Base-by-base conservation (phyloP, 202 grass and related monocot species). In the Eragrostis tef region DNA sequence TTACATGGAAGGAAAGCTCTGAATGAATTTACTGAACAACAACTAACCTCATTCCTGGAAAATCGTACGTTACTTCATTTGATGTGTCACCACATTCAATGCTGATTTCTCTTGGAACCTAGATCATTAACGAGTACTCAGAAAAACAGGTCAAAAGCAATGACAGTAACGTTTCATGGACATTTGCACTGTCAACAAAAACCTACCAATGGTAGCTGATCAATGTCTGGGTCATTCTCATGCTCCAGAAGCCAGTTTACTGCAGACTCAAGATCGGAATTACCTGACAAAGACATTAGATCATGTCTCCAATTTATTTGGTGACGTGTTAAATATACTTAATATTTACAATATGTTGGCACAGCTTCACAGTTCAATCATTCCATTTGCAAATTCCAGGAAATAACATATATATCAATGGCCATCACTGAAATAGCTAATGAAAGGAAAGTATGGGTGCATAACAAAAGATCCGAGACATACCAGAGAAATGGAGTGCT, bases 401-500 rank as follows among this genome's bases (percentile, higher is more conserved):
- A 29, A 64, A 83, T 39, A 63, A 60, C 25, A 69, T 47, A 21
- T 67, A 34, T 68, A 73, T 48, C 43, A 81, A n/a, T n/a, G 60
- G 31, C 4, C 64, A 82, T 29, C 20, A 65, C 19, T 83, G 43
- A 60, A 84, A 63, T n/a, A n/a, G n/a, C n/a, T n/a, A n/a, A n/a
- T n/a, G n/a, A n/a, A n/a, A n/a, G n/a, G n/a, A n/a, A 63, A 22
- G 13, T 60, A 13, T 60, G 67, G 31, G 82, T 78, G 20, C 41
- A 70, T 17, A 45, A 64, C 49, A 61, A 25, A 48, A 84, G 64
- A 63, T 46, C 2, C 10, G 51, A 74, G 9, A 87, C 52, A 43
- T 88, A 98, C 95, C 95, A 67, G 90, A 94, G 73, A 60, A 90
- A 80, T 98, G 87, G 75, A 93, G 95, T 74, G 95, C 95, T 83